Percentiles rank a stretch among this genome's conserved stretches.
Conservation (phyloP, 2,329 filamentous ascomycete species). For the Microcyclosporella mali region DNA sequence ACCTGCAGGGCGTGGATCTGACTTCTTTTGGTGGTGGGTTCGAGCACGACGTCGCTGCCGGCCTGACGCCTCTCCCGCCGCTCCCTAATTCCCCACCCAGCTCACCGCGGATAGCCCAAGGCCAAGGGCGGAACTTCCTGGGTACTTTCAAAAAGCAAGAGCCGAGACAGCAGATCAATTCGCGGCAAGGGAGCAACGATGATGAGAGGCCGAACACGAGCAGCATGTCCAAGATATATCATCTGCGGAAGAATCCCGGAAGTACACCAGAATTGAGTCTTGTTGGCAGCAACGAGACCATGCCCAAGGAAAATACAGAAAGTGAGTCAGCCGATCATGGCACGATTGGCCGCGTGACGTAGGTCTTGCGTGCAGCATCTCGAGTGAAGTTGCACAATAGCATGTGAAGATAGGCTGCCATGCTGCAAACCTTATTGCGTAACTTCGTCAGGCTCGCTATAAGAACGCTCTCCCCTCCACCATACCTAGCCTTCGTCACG, state of each 20-base stretch:
- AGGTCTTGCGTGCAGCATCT: not conserved
- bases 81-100: slow-evolving; percentile 26
- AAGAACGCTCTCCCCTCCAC: too few species aligned
- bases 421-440: not conserved
- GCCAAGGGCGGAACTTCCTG: slow-evolving; percentile 22
- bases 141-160: slow-evolving; percentile 24
- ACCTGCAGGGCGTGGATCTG: slow-evolving; percentile 32
- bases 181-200: slow-evolving; percentile 22
- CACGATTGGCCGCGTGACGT: slow-evolving; percentile 4
- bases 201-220: slow-evolving; percentile 28
- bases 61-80: slow-evolving; percentile 19
- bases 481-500: too few species aligned
- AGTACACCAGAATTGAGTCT: slow-evolving; percentile 44
- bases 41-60: slow-evolving; percentile 21
- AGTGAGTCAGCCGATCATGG: slow-evolving; percentile 21
- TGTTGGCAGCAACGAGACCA: slow-evolving; percentile 28
- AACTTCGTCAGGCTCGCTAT: too few species aligned
- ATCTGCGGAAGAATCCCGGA: slow-evolving; percentile 38
- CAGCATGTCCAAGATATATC: slow-evolving; percentile 34
- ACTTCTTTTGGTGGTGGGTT: slow-evolving; percentile 32
- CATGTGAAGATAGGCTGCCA: not conserved
- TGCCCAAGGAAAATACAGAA: slow-evolving; percentile 22
- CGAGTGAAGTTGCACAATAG: not conserved
- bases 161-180: slow-evolving; percentile 13
- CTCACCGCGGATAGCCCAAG: slow-evolving; percentile 22